Base-by-base conservation (phyloP, 2,329 filamentous ascomycete genomes). In the Ophiobolus disseminans region DNA sequence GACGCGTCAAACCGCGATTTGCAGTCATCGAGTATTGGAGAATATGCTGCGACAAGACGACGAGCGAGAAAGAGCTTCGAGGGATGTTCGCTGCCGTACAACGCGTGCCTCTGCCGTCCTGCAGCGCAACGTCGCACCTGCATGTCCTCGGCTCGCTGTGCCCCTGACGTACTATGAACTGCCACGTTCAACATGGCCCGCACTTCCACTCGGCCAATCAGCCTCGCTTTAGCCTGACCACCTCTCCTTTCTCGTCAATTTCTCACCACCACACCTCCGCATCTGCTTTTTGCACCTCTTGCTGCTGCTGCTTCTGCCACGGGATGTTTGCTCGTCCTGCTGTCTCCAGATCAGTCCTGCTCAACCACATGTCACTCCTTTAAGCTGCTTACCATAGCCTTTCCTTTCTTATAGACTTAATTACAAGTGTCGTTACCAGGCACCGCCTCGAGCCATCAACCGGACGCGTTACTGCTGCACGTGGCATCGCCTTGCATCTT, bases 351-450 rank as follows among this genome's bases (percentile, higher is more conserved):
- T 50, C 65, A 62, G 62, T 62, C 54, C 62, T 57, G 22, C 58
- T 54, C 56, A 53, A 62, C 63, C 57, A 60, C 50, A 73, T 73
- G 70, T 72, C 70, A 59, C 68, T 73, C 70, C 58, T 70, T 71
- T 72, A 70, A 34, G 66, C 58, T 60, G 44, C 56, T 39, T 48
- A 42, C 53, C 40, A 50, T 47, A 28, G 58, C 50, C 61, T 72
- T 71, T 70, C 68, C 62, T 72, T 71, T 54, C 50, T 60, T 67
- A 58, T 70, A 60, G 48, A 65, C 63, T 54, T 70, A 62, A 63
- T 66, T 58, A 52, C 45, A 53, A 54, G 58, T 66, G 57, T 63
- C 65, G 55, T 54, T 52, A 31, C 45, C 45, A 53, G 53, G 49
- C 53, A 48, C 35, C 53, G 51, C 57, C 52, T 53, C 45, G 53